These are phyloP conservation scores for Pyrrhoderma lamaoense DNA, from an alignment of 1,284 basidiomycete genomes.

Conservation along the genomic window DNA sequence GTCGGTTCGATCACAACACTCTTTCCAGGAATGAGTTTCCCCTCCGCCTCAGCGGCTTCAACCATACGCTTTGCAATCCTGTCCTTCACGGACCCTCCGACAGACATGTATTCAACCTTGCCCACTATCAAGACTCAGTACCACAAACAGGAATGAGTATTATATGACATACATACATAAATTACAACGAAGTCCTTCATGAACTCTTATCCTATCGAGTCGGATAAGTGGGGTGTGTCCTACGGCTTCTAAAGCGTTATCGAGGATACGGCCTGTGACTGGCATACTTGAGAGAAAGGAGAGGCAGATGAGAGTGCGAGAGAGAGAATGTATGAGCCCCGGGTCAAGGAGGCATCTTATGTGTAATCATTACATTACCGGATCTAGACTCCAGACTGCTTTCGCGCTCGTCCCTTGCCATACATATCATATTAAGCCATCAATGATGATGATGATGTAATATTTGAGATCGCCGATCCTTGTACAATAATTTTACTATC, in stretches of 20 bases:
- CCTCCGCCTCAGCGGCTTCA: constrained; percentile 82
- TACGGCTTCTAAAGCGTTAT: constrained; percentile 77
- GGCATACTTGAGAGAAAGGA: constrained; percentile 10
- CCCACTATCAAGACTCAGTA: constrained; percentile 47
- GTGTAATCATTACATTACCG: no score
- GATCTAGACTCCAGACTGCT: no score
- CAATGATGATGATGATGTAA: background rate
- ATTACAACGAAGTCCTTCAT: constrained; percentile 83
- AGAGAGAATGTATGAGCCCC: background rate
- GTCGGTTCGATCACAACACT: constrained; percentile 93
- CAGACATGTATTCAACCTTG: constrained; percentile 88
- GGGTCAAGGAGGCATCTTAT: background rate
- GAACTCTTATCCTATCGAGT: constrained; percentile 71
- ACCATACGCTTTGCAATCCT: constrained; percentile 97
- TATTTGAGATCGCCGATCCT: no score
- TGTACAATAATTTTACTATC: no score
- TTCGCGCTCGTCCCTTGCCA: background rate
- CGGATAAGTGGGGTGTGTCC: constrained; percentile 89
- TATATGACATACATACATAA: constrained; percentile 60
- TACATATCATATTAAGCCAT: background rate
- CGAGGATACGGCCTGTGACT: constrained; percentile 43
- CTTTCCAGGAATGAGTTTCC: constrained; percentile 79
- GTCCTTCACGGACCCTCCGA: constrained; percentile 94
- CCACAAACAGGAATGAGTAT: background rate
- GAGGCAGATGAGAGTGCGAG: background rate